Percentiles rank a stretch among this genome's conserved stretches.
These are phyloP conservation scores for Pleurotus pulmonarius DNA, from an alignment of 768 basidiomycete species.

Conservation along the genomic window DNA sequence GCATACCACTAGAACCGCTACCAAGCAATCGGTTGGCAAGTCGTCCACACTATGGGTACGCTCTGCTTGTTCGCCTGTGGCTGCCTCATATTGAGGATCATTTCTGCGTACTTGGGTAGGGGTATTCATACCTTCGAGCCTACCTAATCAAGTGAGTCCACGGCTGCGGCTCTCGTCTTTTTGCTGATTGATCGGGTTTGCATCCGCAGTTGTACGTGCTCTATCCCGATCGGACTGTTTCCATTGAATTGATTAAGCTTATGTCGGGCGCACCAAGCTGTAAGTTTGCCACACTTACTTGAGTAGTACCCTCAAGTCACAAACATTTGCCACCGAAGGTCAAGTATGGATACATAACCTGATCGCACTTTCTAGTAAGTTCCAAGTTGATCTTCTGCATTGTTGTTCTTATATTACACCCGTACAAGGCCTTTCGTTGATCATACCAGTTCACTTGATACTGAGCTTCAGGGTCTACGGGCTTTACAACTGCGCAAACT, in stretches of 20 bases:
- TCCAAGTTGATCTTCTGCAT: neutral
- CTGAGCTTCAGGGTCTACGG: neutral
- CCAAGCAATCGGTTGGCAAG: neutral
- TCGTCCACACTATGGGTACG: neutral
- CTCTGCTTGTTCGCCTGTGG: neutral
- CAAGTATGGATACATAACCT: neutral
- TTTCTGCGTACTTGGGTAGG: too few relatives aligned
- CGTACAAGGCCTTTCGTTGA: neutral
- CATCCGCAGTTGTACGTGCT: neutral
- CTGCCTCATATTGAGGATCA: neutral
- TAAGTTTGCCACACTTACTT: neutral
- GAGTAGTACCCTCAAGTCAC: neutral
- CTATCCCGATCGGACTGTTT: neutral
- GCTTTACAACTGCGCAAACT: neutral
- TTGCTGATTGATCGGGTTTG: neutral
- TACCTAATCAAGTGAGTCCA: neutral
- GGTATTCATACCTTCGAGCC: neutral
- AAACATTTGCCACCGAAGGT: neutral
- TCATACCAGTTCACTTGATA: neutral
- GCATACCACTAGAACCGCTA: neutral
- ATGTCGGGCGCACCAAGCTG: neutral
- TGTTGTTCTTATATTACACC: neutral
- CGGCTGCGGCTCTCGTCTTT: too few relatives aligned
- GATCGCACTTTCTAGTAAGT: neutral
- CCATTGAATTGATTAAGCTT: neutral